phyloP scores from a whole-genome alignment of 257 asterid genomes.

The Solanum tacnaense region DNA sequence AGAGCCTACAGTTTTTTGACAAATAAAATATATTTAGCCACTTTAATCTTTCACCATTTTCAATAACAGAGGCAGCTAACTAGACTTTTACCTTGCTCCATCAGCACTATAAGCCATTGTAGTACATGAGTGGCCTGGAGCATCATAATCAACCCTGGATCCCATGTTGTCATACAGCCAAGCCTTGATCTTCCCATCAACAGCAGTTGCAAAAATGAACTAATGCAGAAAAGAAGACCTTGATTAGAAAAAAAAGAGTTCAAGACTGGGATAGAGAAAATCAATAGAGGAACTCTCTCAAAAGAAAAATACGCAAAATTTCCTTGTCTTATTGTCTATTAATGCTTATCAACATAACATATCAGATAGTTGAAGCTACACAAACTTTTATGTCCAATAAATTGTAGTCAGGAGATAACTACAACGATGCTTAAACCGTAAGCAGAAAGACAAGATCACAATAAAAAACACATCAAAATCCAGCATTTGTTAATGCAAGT shows the following conservation, averaged over 20 bases:
- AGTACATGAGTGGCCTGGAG: constrained; percentile 53
- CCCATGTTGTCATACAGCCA: constrained; percentile 59
- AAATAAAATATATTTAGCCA: background rate
- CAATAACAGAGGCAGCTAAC: background rate
- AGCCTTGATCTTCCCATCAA: constrained; percentile 65
- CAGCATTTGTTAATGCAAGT: background rate
- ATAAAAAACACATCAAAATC: background rate
- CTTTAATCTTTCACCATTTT: background rate
- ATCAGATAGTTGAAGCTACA: background rate
- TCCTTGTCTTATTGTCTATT: background rate
- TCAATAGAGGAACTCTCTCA: background rate
- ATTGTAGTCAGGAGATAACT: background rate
- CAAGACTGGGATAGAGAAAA: background rate
- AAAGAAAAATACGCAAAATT: background rate
- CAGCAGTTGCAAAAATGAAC: constrained; percentile 54
- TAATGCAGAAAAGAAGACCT: constrained; percentile 8
- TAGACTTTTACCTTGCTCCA: constrained; percentile 46
- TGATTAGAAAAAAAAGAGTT: background rate
- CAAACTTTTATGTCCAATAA: background rate
- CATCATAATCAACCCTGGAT: constrained; percentile 46
- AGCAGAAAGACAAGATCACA: background rate
- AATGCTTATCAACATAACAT: background rate
- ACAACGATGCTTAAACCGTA: background rate
- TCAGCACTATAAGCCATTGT: constrained; percentile 62
- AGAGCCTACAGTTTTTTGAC: constrained; percentile 27